Base-by-base conservation (phyloP, 2,329 filamentous ascomycete genomes). In the Pestalotiopsis sp. region DNA sequence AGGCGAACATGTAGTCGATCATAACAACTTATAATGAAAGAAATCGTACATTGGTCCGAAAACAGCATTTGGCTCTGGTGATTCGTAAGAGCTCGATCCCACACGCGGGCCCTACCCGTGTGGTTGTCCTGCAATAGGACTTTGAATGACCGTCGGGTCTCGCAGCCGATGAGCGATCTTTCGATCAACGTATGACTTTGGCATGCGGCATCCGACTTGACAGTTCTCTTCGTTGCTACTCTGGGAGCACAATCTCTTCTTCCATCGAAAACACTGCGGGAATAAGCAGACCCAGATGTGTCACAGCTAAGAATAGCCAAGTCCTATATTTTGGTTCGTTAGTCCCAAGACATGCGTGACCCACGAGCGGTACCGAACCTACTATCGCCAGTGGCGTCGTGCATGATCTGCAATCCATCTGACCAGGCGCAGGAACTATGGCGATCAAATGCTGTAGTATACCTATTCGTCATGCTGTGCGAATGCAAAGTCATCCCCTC, bases 1-100 rank as follows among this genome's bases (percentile, higher is more conserved):
- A 75, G 69, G 74, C 75, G 1, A 72, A 74, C 64, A 77, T 78
- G 71, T 76, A 73, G 45, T 17, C 12, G 41, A 12, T 52, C 7
- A 52, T 52, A n/a, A 52, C 9, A 17, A 52, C 4, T 36, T 36
- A 59, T 2, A 59, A 52, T 17, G 13, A 17, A 17, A 20, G 14
- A 20, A 52, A n/a, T n/a, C 12, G 20, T n/a, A 52, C 14, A 52
- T 52, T 17, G 14, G 4, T n/a, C 45, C 20, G 14, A 52, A n/a
- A 52, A 52, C 45, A 52, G 45, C 4, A 12, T 20, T 52, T 36
- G 31, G 31, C 31, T 36, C 31, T 9, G 31, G 31, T 36, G 31
- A 7, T 36, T 36, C 31, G 31, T 36, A 36, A 36, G 6, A 36
- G 31, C 31, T 36, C 7, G 31, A 36, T 36, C 31, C 31, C 31